A percentile compares a stretch with the other conserved stretches of the same genome.
Conservation (phyloP, 768 basidiomycete species). For the Tulasnella sp. region DNA sequence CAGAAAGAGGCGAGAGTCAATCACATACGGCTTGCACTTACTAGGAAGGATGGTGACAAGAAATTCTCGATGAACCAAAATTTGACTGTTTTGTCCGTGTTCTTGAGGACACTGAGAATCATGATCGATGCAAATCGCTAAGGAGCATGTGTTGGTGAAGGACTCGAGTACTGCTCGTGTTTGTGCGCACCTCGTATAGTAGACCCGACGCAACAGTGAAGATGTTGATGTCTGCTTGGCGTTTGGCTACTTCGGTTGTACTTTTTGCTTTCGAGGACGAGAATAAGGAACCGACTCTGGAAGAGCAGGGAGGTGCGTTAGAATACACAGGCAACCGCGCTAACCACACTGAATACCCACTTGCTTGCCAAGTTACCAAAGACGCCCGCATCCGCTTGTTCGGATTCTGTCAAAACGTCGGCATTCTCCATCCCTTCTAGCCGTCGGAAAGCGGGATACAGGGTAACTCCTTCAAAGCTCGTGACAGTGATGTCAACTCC, state of each 20-base stretch:
- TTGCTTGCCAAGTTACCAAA: constrained; percentile 4
- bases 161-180: background rate
- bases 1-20: background rate
- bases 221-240: constrained; percentile 90
- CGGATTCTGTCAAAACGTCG: constrained; percentile 54
- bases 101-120: constrained; percentile 90
- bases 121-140: constrained; percentile 97
- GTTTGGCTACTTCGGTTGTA: constrained; percentile 17
- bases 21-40: constrained; percentile 29
- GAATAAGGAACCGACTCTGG: constrained; percentile 14
- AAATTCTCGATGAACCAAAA: constrained; percentile 99
- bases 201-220: constrained; percentile 97
- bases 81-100: constrained; percentile 90
- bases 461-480: constrained; percentile 80
- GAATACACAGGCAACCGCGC: background rate
- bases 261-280: background rate
- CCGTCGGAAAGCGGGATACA: constrained; percentile 70
- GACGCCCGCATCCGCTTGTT: background rate
- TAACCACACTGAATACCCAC: background rate
- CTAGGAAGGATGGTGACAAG: constrained; percentile 92
- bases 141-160: constrained; percentile 1
- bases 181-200: constrained; percentile 71
- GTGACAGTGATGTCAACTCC: constrained; percentile 72
- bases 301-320: background rate
- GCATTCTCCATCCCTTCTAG: constrained; percentile 64